These are phyloP conservation scores for Aspergillus costaricaensis DNA, from an alignment of 2,329 filamentous ascomycete species.

Conservation along the genomic window DNA sequence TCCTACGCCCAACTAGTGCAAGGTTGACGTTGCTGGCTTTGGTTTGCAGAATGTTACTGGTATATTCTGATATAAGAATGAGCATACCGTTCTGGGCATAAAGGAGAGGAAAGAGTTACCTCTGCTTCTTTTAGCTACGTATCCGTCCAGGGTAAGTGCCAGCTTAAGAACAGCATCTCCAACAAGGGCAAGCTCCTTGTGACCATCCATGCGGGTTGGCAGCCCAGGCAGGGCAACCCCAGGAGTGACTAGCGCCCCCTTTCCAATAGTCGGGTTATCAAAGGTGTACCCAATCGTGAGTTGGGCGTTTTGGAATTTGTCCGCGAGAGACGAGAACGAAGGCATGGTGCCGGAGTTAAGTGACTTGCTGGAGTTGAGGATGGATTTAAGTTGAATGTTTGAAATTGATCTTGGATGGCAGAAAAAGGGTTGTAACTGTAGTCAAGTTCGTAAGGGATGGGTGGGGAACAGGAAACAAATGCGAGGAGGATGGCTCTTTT, in stretches of 20 bases:
- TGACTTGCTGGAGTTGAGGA: too few relatives aligned
- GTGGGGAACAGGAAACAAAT: not conserved
- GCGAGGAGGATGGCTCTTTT: not conserved
- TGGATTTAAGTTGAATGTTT: too few relatives aligned
- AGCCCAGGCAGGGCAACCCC: not conserved
- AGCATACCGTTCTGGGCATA: not conserved
- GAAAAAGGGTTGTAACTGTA: not conserved
- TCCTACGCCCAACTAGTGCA: conserved; percentile 4
- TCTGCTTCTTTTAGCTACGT: not conserved
- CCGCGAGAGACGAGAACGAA: not conserved
- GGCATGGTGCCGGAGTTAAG: not conserved
- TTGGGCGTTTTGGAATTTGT: not conserved
- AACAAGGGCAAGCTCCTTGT: conserved; percentile 12
- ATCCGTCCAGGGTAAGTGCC: not conserved
- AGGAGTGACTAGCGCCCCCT: not conserved
- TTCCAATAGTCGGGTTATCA: not conserved
- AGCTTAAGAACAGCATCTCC: not conserved
- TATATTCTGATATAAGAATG: not conserved
- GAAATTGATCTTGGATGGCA: too few relatives aligned
- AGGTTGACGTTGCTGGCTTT: conserved; percentile 10
- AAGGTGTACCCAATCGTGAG: not conserved
- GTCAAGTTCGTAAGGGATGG: not conserved
- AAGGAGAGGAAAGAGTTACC: not conserved
- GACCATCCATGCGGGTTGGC: not conserved
- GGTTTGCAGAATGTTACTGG: conserved; percentile 1